These are phyloP conservation scores for Endoconidiophora laricicola DNA, from an alignment of 2,329 filamentous ascomycete species.

Conservation along the genomic window DNA sequence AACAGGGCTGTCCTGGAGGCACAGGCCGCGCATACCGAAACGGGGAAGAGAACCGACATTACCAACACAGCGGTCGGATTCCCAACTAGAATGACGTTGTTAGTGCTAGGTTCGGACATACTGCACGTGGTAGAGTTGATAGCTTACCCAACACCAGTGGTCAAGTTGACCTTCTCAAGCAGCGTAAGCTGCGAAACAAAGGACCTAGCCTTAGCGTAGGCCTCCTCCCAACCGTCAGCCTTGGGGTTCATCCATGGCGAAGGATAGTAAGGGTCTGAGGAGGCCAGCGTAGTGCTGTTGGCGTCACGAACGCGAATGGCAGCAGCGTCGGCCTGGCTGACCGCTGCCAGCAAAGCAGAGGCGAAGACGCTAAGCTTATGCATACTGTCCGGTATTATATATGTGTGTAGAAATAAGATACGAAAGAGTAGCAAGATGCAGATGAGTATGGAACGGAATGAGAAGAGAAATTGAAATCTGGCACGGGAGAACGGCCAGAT, in stretches of 20 bases:
- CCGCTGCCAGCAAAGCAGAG: slow-evolving; percentile 9
- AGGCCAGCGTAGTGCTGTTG: slow-evolving; percentile 18
- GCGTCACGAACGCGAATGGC: background rate
- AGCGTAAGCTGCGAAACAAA: slow-evolving; percentile 76
- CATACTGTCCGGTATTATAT: background rate
- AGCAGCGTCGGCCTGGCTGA: slow-evolving; percentile 5
- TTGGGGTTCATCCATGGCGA: slow-evolving; percentile 71
- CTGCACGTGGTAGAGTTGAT: background rate
- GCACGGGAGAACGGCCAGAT: background rate
- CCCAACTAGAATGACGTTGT: slow-evolving; percentile 19
- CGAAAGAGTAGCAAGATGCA: background rate
- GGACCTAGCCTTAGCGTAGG: slow-evolving; percentile 56
- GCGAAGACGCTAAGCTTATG: slow-evolving; percentile 12
- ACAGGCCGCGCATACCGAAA: slow-evolving; percentile 55
- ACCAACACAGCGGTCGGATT: slow-evolving; percentile 58
- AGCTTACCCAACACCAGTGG: slow-evolving; percentile 68
- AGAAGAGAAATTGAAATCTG: background rate
- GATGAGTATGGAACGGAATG: background rate
- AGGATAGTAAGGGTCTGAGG: slow-evolving; percentile 53
- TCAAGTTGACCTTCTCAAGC: slow-evolving; percentile 84
- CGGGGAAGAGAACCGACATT: slow-evolving; percentile 55
- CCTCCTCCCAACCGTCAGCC: slow-evolving; percentile 55
- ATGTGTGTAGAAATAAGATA: background rate
- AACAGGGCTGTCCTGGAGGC: slow-evolving; percentile 71
- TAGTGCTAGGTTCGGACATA: background rate